Base-by-base conservation (phyloP, 2,329 filamentous ascomycete species). In the Venturia aucupariae region DNA sequence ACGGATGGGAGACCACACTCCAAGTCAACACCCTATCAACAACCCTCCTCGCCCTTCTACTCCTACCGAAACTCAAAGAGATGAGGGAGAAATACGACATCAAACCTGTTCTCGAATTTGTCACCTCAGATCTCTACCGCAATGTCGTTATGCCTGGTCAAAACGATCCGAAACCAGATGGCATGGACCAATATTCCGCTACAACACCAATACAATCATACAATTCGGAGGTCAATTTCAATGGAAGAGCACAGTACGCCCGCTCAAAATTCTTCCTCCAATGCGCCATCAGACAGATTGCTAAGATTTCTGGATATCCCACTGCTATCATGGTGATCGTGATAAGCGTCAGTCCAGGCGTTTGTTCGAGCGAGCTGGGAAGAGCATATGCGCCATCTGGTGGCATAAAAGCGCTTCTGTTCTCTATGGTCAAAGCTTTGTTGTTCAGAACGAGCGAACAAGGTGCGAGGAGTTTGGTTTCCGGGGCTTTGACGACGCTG, bases 1-100 rank as follows among this genome's bases (percentile, higher is more conserved):
- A 73, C 27, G 71, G 74, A 48, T 59, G 68, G 24, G 75, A 77
- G 54, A 65, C 64, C 0, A 73, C 71, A 19, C 71, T 78, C 19
- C 75, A 75, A 3, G 71, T 77, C 4, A 78, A 79, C 61, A 74
- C 77, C 0, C 69, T 77, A 0, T 74, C 72, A 1, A 76, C 77
- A 3, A 71, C 74, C 13, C 67, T 79, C 2, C 71, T 79, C 1
- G 70, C 71, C 0, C 67, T 73, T 7, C 65, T 70, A 0, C 64
- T 74, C 0, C 61, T 74, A 0, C 71, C 73, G 0, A 72, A 71
- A 63, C 66, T 75, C 30, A 46, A 62, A 27, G 44, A 24, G 15
- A 24, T 30, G 35, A 39, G 38, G 11, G 19, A 35, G 17, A 64
- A 35, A 19, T n/a, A 17, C 19, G 22, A 60, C 22, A 19, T 22